Conservation (phyloP, 1,284 basidiomycete genomes). For the Anthracocystis walkeri region DNA sequence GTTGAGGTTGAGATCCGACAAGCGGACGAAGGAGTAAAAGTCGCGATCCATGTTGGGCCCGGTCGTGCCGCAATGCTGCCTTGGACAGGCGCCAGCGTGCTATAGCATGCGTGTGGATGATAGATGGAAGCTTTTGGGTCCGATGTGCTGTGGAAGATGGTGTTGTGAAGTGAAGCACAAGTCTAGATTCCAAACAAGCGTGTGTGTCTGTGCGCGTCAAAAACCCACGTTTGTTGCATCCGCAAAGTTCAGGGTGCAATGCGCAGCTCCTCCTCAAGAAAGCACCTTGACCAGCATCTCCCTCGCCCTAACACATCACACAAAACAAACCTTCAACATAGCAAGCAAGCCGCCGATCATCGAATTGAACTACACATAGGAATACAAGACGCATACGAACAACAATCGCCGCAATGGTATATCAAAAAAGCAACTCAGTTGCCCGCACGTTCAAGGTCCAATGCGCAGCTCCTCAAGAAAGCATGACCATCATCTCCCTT, state of each 20-base stretch:
- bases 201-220: conserved; percentile 13
- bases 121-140: neutral
- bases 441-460: conserved; percentile 28
- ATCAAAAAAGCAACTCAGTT: neutral
- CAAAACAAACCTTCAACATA: neutral
- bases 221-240: conserved; percentile 3
- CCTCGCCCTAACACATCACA: neutral
- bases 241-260: conserved; percentile 12
- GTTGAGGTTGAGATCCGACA: conserved; percentile 57
- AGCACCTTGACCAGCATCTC: neutral
- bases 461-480: neutral
- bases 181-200: neutral
- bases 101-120: neutral
- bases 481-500: neutral
- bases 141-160: conserved; percentile 3
- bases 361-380: neutral
- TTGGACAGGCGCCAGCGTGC: neutral
- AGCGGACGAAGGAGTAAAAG: conserved; percentile 63
- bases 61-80: neutral
- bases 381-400: conserved; percentile 3
- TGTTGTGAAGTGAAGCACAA: conserved; percentile 5
- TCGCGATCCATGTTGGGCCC: conserved; percentile 54
- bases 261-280: neutral
- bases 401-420: neutral
- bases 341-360: neutral